phyloP scores from a whole-genome alignment of 257 asterid species.

The Solanum appendiculatum region DNA sequence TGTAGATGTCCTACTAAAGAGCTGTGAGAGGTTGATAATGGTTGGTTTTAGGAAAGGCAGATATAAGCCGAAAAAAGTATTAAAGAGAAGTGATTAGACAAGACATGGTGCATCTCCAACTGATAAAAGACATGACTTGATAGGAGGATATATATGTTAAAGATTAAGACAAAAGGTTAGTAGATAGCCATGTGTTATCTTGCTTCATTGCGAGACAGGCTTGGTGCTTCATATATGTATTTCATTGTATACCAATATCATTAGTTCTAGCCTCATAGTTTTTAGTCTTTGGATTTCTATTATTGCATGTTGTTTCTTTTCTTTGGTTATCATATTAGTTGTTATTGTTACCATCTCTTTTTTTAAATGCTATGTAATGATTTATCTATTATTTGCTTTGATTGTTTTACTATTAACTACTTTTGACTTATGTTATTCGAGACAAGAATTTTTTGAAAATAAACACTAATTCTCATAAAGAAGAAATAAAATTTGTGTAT shows the following conservation, averaged over 20 bases:
- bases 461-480: neutral
- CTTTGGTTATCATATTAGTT: neutral
- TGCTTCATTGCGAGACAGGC: neutral
- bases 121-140: neutral
- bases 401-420: neutral
- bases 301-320: too few relatives aligned
- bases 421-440: neutral
- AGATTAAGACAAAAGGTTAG: neutral
- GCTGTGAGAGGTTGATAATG: neutral
- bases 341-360: neutral
- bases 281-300: too few relatives aligned
- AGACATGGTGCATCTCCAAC: neutral
- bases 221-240: neutral
- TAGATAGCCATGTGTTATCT: neutral
- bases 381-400: neutral
- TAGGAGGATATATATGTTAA: neutral
- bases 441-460: rapidly evolving
- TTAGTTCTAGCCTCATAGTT: neutral
- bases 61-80: too few relatives aligned
- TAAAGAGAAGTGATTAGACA: too few relatives aligned
- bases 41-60: neutral
- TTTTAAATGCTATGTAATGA: neutral
- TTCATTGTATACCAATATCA: neutral
- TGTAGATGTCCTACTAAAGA: neutral
- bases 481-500: too few relatives aligned